These are phyloP conservation scores for Trichophyton verrucosum DNA, from an alignment of 2,329 filamentous ascomycete genomes.

Conservation along the genomic window DNA sequence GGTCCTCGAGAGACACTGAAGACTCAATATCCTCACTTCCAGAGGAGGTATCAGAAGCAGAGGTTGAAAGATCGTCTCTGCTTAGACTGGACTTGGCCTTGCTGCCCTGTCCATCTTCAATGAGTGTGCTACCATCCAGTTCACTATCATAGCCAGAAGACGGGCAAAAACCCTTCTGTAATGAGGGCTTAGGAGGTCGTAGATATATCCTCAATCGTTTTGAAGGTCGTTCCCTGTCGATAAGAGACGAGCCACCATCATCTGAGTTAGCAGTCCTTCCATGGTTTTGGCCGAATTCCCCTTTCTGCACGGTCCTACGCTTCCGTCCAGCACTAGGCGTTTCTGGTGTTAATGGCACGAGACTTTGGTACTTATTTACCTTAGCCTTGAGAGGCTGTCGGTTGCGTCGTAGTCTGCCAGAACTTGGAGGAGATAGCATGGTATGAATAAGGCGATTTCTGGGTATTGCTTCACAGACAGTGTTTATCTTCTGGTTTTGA, in stretches of 20 bases:
- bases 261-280: neutral
- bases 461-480: neutral
- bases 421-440: neutral
- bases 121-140: conserved; percentile 5
- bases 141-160: neutral
- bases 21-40: neutral
- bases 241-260: neutral
- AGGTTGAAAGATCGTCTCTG: neutral
- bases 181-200: neutral
- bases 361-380: neutral
- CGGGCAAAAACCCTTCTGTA: no score
- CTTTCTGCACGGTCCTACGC: neutral
- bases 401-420: neutral
- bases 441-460: neutral
- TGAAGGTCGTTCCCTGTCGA: neutral
- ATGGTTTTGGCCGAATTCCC: neutral
- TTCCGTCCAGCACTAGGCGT: neutral
- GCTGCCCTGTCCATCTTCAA: neutral
- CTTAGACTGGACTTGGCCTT: neutral
- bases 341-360: neutral
- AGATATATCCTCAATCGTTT: neutral
- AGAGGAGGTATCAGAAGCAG: neutral
- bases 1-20: neutral
- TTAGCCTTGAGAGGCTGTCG: neutral
- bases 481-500: neutral